Conservation (phyloP, 179 eudicot species). For the Pouteria campechiana region DNA sequence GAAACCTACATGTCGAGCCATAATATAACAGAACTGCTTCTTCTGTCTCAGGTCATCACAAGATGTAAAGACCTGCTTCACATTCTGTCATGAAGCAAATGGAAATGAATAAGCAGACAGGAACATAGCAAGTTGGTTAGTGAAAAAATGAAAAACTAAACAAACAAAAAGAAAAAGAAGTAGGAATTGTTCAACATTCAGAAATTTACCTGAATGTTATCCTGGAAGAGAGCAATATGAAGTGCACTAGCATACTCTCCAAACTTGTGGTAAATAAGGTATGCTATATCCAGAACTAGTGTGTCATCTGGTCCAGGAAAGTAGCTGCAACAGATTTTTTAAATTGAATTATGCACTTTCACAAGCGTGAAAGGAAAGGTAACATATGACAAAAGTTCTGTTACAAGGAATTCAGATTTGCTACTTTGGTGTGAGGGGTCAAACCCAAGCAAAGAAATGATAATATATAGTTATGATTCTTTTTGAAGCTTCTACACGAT, state of each 20-base stretch:
- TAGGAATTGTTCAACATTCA: not conserved
- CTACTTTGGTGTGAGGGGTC: too few relatives aligned
- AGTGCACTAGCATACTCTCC: slow-evolving; percentile 84
- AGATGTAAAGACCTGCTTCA: slow-evolving; percentile 55
- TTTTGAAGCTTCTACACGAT: too few relatives aligned
- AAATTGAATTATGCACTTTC: too few relatives aligned
- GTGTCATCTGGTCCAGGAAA: slow-evolving; percentile 89
- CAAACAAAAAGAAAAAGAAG: not conserved
- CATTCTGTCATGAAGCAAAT: slow-evolving; percentile 42
- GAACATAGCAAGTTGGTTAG: not conserved
- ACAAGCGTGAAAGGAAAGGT: too few relatives aligned
- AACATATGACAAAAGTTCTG: too few relatives aligned
- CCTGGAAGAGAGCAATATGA: slow-evolving; percentile 71
- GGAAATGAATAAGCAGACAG: not conserved
- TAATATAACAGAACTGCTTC: slow-evolving; percentile 80
- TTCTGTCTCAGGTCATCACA: slow-evolving; percentile 51
- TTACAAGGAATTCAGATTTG: too few relatives aligned
- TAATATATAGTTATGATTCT: too few relatives aligned
- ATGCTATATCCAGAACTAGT: slow-evolving; percentile 66
- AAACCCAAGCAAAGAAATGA: too few relatives aligned
- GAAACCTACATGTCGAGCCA: slow-evolving; percentile 78
- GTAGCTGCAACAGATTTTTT: slow-evolving; percentile 70
- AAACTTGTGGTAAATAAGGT: slow-evolving; percentile 49
- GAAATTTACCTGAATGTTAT: slow-evolving; percentile 51
- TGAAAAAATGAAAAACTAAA: not conserved